These are phyloP conservation scores for Scutellaria barbata DNA, from an alignment of 257 asterid species.

Conservation along the genomic window DNA sequence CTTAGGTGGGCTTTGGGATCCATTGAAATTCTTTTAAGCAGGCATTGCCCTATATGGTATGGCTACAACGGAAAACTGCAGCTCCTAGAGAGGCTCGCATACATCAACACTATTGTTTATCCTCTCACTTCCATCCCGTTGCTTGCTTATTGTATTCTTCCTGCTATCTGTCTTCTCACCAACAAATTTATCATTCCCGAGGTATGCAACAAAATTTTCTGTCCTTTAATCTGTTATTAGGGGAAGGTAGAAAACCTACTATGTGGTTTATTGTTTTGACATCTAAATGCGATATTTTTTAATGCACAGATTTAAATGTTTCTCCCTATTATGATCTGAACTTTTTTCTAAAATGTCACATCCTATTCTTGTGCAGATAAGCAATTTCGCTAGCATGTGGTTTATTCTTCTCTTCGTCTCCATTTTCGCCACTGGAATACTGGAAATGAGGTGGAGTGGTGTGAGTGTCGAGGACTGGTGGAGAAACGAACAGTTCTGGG, in stretches of 20 bases:
- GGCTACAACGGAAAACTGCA: slow-evolving; percentile 76
- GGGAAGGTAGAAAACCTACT: too few relatives aligned
- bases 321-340: too few relatives aligned
- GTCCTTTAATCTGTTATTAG: too few relatives aligned
- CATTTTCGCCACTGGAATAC: slow-evolving; percentile 78
- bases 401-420: slow-evolving; percentile 82
- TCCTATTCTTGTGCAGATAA: slow-evolving; percentile 60
- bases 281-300: too few relatives aligned
- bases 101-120: slow-evolving; percentile 84
- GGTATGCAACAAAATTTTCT: slow-evolving; percentile 40
- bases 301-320: too few relatives aligned
- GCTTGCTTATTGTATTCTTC: slow-evolving; percentile 85
- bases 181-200: slow-evolving; percentile 83
- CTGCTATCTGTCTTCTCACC: slow-evolving; percentile 87
- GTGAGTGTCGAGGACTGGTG: slow-evolving; percentile 90
- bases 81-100: slow-evolving; percentile 76
- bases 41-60: slow-evolving; percentile 96
- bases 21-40: slow-evolving; percentile 79
- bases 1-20: slow-evolving; percentile 98
- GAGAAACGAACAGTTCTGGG: slow-evolving; percentile 98
- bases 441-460: slow-evolving; percentile 92
- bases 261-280: too few relatives aligned
- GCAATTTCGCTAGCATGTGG: slow-evolving; percentile 89
- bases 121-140: slow-evolving; percentile 86
- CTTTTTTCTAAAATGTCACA: too few relatives aligned